These are phyloP conservation scores for Aspergillus panamensis DNA, from an alignment of 495 filamentous ascomycete species.

Conservation along the genomic window DNA sequence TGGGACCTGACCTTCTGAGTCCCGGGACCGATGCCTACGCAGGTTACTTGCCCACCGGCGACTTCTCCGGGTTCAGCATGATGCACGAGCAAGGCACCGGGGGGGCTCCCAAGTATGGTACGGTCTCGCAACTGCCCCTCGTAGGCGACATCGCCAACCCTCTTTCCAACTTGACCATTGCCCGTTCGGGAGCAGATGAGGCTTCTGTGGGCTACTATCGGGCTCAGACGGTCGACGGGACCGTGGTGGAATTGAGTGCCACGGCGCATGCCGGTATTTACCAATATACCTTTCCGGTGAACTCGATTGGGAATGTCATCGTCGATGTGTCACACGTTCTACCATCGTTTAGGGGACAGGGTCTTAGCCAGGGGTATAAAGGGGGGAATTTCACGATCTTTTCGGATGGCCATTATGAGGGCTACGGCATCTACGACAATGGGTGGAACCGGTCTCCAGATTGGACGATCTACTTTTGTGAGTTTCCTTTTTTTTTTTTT, in stretches of 20 bases:
- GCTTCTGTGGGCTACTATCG: slow-evolving; percentile 64
- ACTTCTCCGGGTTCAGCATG: slow-evolving; percentile 66
- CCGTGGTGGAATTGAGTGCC: slow-evolving; percentile 58
- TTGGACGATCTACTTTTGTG: slow-evolving; percentile 69
- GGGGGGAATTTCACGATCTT: slow-evolving; percentile 57
- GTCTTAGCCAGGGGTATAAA: slow-evolving; percentile 61
- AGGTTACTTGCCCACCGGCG: slow-evolving; percentile 56
- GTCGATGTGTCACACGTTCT: slow-evolving; percentile 72
- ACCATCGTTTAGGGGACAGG: slow-evolving; percentile 56
- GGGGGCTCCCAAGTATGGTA: slow-evolving; percentile 71
- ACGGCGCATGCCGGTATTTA: slow-evolving; percentile 61
- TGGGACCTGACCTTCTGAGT: slow-evolving; percentile 58
- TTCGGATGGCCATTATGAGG: slow-evolving; percentile 56
- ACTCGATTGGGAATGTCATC: slow-evolving; percentile 46
- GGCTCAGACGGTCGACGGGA: slow-evolving; percentile 48
- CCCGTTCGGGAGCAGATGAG: slow-evolving; percentile 48
- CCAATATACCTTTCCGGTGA: slow-evolving; percentile 56
- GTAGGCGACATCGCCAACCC: slow-evolving; percentile 53
- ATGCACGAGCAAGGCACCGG: slow-evolving; percentile 75
- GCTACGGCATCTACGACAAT: slow-evolving; percentile 61
- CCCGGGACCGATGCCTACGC: slow-evolving; percentile 60
- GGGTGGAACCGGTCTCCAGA: slow-evolving; percentile 57
- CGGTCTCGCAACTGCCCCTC: slow-evolving; percentile 62
- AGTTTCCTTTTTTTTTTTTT: slow-evolving; percentile 4
- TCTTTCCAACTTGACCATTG: slow-evolving; percentile 53